Percentiles rank a stretch among this genome's conserved stretches.
Evolutionary conservation across 495 filamentous ascomycete species (phyloP).

Genomic region (Talaromyces trachyspermus): DNA sequence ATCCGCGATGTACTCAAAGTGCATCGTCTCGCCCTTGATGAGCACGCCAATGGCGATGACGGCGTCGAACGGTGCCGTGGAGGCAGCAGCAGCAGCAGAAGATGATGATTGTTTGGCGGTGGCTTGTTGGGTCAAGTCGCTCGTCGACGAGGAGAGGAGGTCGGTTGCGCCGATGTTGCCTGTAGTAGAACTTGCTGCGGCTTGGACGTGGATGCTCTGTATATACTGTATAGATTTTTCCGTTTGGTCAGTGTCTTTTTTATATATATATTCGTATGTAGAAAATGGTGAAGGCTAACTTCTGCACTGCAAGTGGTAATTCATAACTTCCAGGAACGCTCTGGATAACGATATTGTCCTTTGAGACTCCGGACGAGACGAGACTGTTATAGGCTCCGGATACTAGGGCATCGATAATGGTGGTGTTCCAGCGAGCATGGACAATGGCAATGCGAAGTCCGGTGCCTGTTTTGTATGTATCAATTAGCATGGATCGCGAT

Average conservation of each 20-base stretch:
- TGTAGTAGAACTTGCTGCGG: conserved; percentile 45
- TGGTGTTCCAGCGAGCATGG: conserved; percentile 89
- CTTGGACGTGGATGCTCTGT: conserved; percentile 83
- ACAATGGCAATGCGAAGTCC: conserved; percentile 86
- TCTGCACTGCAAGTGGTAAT: conserved; percentile 77
- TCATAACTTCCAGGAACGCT: conserved; percentile 93
- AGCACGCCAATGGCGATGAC: conserved; percentile 92
- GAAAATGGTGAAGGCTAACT: conserved; percentile 38
- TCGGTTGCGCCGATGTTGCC: conserved; percentile 66
- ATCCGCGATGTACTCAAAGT: conserved; percentile 97
- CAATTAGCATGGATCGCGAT: conserved; percentile 31
- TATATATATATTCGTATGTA: not conserved
- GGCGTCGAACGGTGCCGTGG: conserved; percentile 70
- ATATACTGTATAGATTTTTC: conserved; percentile 56
- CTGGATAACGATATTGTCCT: conserved; percentile 81
- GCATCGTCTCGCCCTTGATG: conserved; percentile 97
- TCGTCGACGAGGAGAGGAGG: conserved; percentile 62
- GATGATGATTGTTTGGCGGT: conserved; percentile 18
- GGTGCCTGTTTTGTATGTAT: conserved; percentile 47
- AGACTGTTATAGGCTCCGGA: conserved; percentile 60
- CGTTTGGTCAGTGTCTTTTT: not conserved
- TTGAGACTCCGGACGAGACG: conserved; percentile 64
- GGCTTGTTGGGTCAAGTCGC: conserved; percentile 45
- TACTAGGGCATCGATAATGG: conserved; percentile 70
- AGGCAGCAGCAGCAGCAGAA: conserved; percentile 25